Base-by-base conservation (phyloP, 2,329 filamentous ascomycete species). In the Penicillium psychrosexuale region DNA sequence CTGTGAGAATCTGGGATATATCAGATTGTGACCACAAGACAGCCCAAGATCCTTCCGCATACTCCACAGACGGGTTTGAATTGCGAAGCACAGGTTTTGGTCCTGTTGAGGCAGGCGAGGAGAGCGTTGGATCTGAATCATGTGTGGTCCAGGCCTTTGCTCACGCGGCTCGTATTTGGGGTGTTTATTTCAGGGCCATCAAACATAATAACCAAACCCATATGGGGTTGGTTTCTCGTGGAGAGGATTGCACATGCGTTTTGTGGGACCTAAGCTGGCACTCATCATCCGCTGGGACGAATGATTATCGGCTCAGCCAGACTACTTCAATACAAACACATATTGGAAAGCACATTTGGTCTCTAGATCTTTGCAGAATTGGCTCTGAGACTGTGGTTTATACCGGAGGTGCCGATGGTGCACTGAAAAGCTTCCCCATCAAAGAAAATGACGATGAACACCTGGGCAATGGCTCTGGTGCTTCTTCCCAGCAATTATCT, bases 301-400 rank as follows among this genome's bases (percentile, higher is more conserved):
- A 57, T 9, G 50, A 59, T 19, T 69, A 67, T 45, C 52, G 59
- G 2, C 58, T 74, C 37, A 63, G 27, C 22, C 63, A 88, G 47
- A 67, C 79, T 2, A 76, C 79, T 2, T 84, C 81, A 8, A 82
- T 84, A 47, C 78, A 82, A 3, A 82, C 85, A 56, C 92, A 97
- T 68, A 80, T 78, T 33, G 94, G 94, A 7, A 99, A 97, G 72
- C 91, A 97, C 68, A 85, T 97, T 7, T 97, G 93, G 92, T 86
- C 91, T 0, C 80, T 85, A 36, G 84, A 83, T 12, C 56, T 75
- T 49, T 65, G 55, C 22, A 55, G 47, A 11, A 62, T 66, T 2
- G 63, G 68, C 0, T 61, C 70, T 13, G 70, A 69, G 13, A 64
- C 77, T 0, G 58, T 80, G 1, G 61, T 91, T 19, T 85, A 83